Evolutionary conservation across 2,329 filamentous ascomycete genomes (phyloP).

Genomic region (Aureobasidium sp.): DNA sequence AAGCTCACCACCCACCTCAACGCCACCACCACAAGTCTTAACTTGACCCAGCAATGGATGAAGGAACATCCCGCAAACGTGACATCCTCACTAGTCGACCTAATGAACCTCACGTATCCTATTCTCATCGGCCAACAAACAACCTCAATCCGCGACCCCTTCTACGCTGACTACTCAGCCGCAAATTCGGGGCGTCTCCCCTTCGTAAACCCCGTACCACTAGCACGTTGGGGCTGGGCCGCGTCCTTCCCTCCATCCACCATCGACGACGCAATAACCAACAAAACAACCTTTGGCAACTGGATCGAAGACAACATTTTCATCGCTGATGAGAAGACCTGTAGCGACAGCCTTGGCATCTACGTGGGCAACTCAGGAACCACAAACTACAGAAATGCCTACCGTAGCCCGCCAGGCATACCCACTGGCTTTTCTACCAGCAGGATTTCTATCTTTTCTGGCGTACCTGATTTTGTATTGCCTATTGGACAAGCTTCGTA

Average conservation of each 20-base stretch:
- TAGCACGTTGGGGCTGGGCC: conserved; percentile 42
- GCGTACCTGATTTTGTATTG: conserved; percentile 41
- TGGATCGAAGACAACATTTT: conserved; percentile 44
- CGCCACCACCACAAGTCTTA: conserved; percentile 30
- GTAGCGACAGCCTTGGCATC: conserved; percentile 43
- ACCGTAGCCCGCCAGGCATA: conserved; percentile 34
- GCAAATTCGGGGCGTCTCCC: conserved; percentile 38
- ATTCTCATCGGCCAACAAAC: conserved; percentile 42
- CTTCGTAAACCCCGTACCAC: conserved; percentile 43
- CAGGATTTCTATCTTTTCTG: conserved; percentile 41
- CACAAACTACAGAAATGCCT: conserved; percentile 39
- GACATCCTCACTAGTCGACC: conserved; percentile 25
- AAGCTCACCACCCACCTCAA: conserved; percentile 37
- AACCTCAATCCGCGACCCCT: conserved; percentile 39
- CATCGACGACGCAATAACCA: conserved; percentile 37
- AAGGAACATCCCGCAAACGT: conserved; percentile 27
- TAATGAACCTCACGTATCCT: conserved; percentile 40
- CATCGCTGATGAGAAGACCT: conserved; percentile 33
- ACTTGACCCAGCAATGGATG: conserved; percentile 31
- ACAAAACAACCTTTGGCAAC: conserved; percentile 42
- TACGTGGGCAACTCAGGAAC: conserved; percentile 38
- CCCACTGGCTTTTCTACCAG: conserved; percentile 43
- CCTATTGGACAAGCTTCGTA: conserved; percentile 38
- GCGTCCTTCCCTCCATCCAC: conserved; percentile 31
- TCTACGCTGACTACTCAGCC: conserved; percentile 43